Evolutionary conservation across 2,329 filamentous ascomycete species (phyloP).

Genomic region (Trichophyton rubrum): DNA sequence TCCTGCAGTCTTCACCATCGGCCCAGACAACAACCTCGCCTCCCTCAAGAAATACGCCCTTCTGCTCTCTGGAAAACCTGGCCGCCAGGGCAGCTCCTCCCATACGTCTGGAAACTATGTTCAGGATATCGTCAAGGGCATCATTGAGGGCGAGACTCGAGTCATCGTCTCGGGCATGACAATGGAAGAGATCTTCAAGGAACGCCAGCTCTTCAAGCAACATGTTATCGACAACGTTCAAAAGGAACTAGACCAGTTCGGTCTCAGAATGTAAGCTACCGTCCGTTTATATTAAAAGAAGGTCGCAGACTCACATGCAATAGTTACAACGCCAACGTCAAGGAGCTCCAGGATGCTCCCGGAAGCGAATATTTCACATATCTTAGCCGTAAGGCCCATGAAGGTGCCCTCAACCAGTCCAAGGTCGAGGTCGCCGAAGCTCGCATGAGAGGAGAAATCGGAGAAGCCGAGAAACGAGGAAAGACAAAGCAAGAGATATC

Average conservation of each 20-base stretch:
- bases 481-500: slow-evolving; percentile 75
- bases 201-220: slow-evolving; percentile 63
- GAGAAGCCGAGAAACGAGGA: slow-evolving; percentile 63
- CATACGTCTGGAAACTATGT: slow-evolving; percentile 48
- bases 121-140: slow-evolving; percentile 75
- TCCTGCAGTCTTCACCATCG: slow-evolving; percentile 75
- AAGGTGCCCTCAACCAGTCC: slow-evolving; percentile 72
- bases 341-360: slow-evolving; percentile 73
- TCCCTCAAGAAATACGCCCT: slow-evolving; percentile 72
- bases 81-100: slow-evolving; percentile 30
- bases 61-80: slow-evolving; percentile 54
- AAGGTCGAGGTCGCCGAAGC: slow-evolving; percentile 49
- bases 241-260: slow-evolving; percentile 67
- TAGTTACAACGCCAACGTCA: slow-evolving; percentile 63
- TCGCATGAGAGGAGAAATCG: slow-evolving; percentile 47
- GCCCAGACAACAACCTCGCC: slow-evolving; percentile 58
- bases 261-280: slow-evolving; percentile 52
- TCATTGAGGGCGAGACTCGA: slow-evolving; percentile 78
- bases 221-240: slow-evolving; percentile 66
- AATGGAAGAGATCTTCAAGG: slow-evolving; percentile 82
- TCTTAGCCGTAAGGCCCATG: slow-evolving; percentile 69
- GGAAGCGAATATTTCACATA: slow-evolving; percentile 74
- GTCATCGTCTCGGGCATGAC: slow-evolving; percentile 77
- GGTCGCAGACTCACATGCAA: slow-evolving; percentile 9
- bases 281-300: background rate